Base-by-base conservation (phyloP, 2,329 filamentous ascomycete genomes). In the Pseudovirgaria hyperparasitica region DNA sequence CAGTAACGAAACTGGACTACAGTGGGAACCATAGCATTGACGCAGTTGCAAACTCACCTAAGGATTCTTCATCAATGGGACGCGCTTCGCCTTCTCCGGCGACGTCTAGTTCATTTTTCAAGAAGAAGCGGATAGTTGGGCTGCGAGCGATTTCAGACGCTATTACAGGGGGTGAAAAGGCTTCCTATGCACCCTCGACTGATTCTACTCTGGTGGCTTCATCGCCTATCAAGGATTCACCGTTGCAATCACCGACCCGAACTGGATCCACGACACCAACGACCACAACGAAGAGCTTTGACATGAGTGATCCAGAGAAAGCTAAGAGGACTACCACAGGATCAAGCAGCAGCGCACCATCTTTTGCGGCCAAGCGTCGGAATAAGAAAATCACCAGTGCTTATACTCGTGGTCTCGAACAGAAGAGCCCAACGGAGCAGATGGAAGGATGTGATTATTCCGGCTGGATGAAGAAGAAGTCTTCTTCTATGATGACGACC, bases 391-490 rank as follows among this genome's bases (percentile, higher is more conserved):
- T 84, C 31, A 98, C 90, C 0, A 94, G 86, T 45, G 90, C 90
- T 1, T 98, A 96, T 54, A 82, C 76, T 11, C 77, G 82, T 16
- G 90, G 90, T 0, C 60, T 96, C 21, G 70, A 81, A 41, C 85
- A 86, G 54, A 79, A 87, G 33, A 60, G 71, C 0, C 90, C 90
- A 0, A 65, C 74, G 29, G 82, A 93, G 48, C 85, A 87, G 34
- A 90, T 93, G 55, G 62, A 74, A 35, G 75, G 73, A 34, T 87
- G 84, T 29, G 87, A 98, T 47, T 96, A 93, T 52, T 87, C 78
- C 44, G 90, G 90, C 2, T 98, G 90, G 90, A 98, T 98, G 90
- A 96, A 90, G 65, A 98, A 98, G 67, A 86, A 92, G 56, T 93
- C 84, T 33, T 87, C 84, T 2, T 90, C 87, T 45, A 64, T 96